These are phyloP conservation scores for Gracilaria gracilis DNA, from an alignment of 23 red algal genomes.

Conservation along the genomic window DNA sequence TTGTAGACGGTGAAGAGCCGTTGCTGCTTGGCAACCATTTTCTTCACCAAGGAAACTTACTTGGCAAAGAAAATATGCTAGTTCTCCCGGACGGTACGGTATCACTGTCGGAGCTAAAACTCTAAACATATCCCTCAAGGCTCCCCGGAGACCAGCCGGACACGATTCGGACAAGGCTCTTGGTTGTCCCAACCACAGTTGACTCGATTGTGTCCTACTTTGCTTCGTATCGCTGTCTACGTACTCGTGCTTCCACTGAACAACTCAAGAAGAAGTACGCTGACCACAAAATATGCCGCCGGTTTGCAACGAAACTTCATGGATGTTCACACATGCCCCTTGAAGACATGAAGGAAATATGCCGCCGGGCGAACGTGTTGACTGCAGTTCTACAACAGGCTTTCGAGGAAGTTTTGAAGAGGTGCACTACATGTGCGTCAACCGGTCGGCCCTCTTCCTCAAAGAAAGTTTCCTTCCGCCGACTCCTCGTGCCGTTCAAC, in stretches of 20 bases:
- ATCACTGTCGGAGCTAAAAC: neutral
- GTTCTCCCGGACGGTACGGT: neutral
- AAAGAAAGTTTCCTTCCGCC: constrained; percentile 12
- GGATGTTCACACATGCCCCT: too few relatives aligned
- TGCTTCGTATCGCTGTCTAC: neutral
- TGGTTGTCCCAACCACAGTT: constrained; percentile 10
- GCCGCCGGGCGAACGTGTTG: neutral
- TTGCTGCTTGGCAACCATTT: too few relatives aligned
- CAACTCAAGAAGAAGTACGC: neutral
- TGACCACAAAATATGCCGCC: too few relatives aligned
- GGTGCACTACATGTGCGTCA: neutral
- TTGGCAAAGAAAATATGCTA: constrained; percentile 11
- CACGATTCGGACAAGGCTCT: neutral
- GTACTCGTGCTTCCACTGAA: constrained; percentile 14
- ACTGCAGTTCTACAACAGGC: constrained; percentile 8
- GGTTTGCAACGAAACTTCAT: too few relatives aligned
- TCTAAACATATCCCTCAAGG: constrained; percentile 19
- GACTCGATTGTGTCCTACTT: neutral
- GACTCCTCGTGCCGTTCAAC: constrained; percentile 33
- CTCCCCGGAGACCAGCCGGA: neutral
- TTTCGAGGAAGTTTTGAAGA: neutral
- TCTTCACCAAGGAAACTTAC: constrained; percentile 8
- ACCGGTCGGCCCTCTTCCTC: constrained; percentile 7
- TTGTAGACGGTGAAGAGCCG: too few relatives aligned
- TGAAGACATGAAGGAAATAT: too few relatives aligned